Base-by-base conservation (phyloP, 1,284 basidiomycete species). In the Papiliotrema flavescens region DNA sequence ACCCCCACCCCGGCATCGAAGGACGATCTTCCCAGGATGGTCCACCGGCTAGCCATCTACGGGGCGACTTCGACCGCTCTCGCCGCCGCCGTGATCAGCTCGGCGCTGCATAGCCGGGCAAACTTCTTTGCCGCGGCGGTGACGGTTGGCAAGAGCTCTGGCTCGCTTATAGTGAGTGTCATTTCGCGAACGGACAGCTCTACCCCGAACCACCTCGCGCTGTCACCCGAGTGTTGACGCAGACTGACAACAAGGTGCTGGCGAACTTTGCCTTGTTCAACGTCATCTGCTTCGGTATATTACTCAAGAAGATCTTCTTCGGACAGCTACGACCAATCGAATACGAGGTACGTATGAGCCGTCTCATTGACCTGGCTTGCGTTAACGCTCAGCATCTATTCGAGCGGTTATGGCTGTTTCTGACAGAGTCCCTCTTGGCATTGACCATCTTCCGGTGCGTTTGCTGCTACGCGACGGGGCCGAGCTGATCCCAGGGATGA, bases 81-180 rank as follows among this genome's bases (percentile, higher is more conserved):
- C 0, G 85, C 91, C 35, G 81, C 81, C 0, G 83, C 82, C 14
- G 85, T 88, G 22, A 80, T 95, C 54, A 78, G 82, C 49, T 88
- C 87, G 72, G 93, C 93, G 4, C 82, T 94, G 63, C 82, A 85
- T 65, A 86, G 83, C 54, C 84, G 96, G 63, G 86, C 86, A 67
- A 97, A 96, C 79, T 97, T 96, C 79, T 98, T 95, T 70, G 87
- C 92, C 14, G 88, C 96, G 4, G 84, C 89, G 13, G 90, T 98
- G 2, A 89, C 88, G 68, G 82, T 99, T n/a, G 89, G 90, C 4
- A 88, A 88, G 73, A 95, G 90, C 71, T 93, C 88, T 67, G 85
- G 89, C 26, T 89, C 89, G 64, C 83, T 94, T 51, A 79, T 97
- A 78, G 93, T 95, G 62, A 62, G 85, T 36, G 23, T 23, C 15